These are phyloP conservation scores for Neocallimastix lanati DNA, from an alignment of 192 early-diverging fungal genomes.

Conservation along the genomic window DNA sequence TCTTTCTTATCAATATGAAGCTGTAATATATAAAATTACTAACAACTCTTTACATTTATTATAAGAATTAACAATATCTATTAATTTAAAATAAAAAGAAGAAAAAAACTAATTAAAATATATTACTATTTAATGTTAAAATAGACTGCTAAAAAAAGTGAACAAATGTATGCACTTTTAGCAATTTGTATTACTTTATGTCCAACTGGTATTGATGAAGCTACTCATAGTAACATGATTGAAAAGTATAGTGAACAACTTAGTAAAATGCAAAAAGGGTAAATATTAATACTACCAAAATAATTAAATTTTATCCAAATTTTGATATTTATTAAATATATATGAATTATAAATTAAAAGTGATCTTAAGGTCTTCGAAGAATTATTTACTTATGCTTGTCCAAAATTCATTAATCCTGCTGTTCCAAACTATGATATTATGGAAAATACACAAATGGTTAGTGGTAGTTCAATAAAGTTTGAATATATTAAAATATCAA, in stretches of 20 bases:
- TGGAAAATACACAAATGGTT: conserved; percentile 16
- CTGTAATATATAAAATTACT: conserved; percentile 16
- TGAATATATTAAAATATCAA: no score
- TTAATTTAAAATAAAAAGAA: no score
- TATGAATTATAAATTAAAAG: conserved; percentile 15
- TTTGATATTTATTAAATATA: conserved; percentile 2
- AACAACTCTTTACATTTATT: no score
- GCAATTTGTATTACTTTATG: conserved; percentile 76
- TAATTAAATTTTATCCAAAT: not conserved
- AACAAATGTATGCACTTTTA: conserved; percentile 89
- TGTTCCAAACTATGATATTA: conserved; percentile 63
- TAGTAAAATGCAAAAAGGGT: conserved; percentile 67
- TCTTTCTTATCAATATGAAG: conserved; percentile 75
- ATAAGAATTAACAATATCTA: no score
- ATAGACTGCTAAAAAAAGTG: conserved; percentile 70
- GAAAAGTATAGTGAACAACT: conserved; percentile 90
- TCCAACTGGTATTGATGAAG: conserved; percentile 86
- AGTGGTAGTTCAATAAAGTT: no score
- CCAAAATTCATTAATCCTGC: conserved; percentile 90
- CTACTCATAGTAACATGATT: conserved; percentile 65
- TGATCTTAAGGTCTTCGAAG: conserved; percentile 63
- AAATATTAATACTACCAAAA: no score
- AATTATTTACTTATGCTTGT: conserved; percentile 76
- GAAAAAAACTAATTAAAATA: no score
- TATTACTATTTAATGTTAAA: no score